Evolutionary conservation across 257 asterid genomes (phyloP).

Genomic region (Capsicum chinense): DNA sequence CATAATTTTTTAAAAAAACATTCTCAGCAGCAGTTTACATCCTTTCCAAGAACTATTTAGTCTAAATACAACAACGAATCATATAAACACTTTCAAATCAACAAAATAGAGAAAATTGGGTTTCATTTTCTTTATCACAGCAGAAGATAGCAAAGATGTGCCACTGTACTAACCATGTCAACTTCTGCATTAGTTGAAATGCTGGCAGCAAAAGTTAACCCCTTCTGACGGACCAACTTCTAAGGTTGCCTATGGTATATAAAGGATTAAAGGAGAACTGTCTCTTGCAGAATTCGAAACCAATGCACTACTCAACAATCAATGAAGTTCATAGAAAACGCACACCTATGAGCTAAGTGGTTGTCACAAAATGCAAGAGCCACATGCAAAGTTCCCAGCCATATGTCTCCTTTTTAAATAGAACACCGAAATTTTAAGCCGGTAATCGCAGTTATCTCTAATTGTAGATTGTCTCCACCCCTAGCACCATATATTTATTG

Average conservation of each 20-base stretch:
- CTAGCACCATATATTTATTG: conserved; percentile 16
- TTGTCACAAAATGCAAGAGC: not conserved
- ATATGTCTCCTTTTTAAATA: conserved; percentile 16
- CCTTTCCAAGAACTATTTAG: not conserved
- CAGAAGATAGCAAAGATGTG: not conserved
- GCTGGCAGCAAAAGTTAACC: conserved; percentile 16
- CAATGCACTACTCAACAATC: conserved; percentile 7
- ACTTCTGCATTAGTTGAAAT: conserved; percentile 18
- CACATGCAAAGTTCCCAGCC: conserved; percentile 10
- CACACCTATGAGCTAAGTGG: not conserved
- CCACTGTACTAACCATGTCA: not conserved
- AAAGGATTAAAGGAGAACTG: not conserved
- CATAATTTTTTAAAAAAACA: not conserved
- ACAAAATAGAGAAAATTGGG: not conserved
- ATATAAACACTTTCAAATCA: not conserved
- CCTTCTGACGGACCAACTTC: not conserved
- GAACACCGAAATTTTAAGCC: conserved; percentile 12
- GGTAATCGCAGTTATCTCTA: not conserved
- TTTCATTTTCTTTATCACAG: not conserved
- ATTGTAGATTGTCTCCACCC: conserved; percentile 5
- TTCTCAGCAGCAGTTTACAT: not conserved
- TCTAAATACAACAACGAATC: not conserved
- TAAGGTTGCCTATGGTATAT: conserved; percentile 8
- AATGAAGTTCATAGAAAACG: conserved; percentile 8
- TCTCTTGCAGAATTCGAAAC: not conserved